These are phyloP conservation scores for Seiridium unicorne DNA, from an alignment of 2,329 filamentous ascomycete species.

Conservation along the genomic window DNA sequence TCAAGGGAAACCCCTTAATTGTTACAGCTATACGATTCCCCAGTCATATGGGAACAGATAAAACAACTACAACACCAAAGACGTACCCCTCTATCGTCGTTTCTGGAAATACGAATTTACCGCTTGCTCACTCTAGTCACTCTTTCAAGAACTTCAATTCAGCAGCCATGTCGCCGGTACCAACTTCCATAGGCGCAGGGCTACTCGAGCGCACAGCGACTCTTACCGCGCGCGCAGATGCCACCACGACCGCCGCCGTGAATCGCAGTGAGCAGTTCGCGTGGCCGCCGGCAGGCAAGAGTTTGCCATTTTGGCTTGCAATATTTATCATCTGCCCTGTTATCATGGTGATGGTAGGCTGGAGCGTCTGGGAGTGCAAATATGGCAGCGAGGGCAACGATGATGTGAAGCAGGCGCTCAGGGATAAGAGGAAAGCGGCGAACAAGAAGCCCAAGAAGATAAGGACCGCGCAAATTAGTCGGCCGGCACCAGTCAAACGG, in stretches of 20 bases:
- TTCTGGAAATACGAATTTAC: too few species aligned
- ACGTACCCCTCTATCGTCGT: too few species aligned
- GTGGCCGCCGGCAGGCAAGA: conserved; percentile 5
- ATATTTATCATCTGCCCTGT: not conserved
- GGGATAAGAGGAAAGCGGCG: not conserved
- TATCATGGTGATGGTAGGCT: not conserved
- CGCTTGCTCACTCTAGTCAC: too few species aligned
- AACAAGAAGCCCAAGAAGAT: not conserved
- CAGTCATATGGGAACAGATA: not conserved
- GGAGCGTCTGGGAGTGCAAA: not conserved
- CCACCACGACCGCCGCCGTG: not conserved
- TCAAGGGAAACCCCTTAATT: not conserved
- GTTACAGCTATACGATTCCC: not conserved
- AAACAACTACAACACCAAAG: too few species aligned
- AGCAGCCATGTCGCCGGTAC: too few species aligned
- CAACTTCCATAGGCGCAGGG: too few species aligned
- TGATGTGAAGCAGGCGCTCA: not conserved
- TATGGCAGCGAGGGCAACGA: not conserved
- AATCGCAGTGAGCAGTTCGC: not conserved
- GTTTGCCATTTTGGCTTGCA: conserved; percentile 7
- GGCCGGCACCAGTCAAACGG: not conserved
- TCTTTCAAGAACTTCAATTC: too few species aligned
- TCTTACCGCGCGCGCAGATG: not conserved
- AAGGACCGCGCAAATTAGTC: not conserved
- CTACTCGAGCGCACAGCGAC: not conserved